Evolutionary conservation across 257 asterid genomes (phyloP), one percentile per base, ranked within the genome.

Genomic region (Cruciata laevipes): DNA sequence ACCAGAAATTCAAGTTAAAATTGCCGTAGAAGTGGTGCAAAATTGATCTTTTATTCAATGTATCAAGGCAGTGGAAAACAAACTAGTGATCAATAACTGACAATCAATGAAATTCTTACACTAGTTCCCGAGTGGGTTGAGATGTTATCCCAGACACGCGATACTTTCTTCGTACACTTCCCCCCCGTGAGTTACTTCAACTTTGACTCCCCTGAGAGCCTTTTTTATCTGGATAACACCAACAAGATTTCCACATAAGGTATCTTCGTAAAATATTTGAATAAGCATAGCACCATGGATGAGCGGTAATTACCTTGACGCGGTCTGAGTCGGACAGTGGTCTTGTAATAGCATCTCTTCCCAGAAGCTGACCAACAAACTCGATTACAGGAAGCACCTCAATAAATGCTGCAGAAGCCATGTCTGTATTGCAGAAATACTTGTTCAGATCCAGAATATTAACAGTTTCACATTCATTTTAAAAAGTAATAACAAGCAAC

Each of bases 371-470:
- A 21, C 89, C 89, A 30, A 91, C 95, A 74, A 91, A 94, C 66
- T 94, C 99, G 25, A 91, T 90, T 20, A 94, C 99, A 0, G 99
- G 99, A 67, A 94, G 91, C 63, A 98, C 91, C 79, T 91, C 99
- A 57, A 94, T 94, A 75, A 90, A 91, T 77, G 99, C 97, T 77
- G 98, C 98, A 13, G 99, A 84, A 47, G 99, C 99, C 96, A 94
- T 94, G 80, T 94, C 99, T 92, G 77, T n/a, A 61, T 58, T 37
- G 25, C 27, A 17, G 7, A 42, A 60, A 83, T 64, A 24, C 59
- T 25, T 40, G 17, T 52, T 55, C 47, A 33, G 32, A 10, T 42
- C 61, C 20, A 38, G 18, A 49, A 69, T 47, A 69, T 25, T 67
- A 58, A 4, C 63, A n/a, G 5, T 1, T 17, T 8, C 10, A 38